Conservation (phyloP, 2,329 filamentous ascomycete genomes). For the Botrytis porri region DNA sequence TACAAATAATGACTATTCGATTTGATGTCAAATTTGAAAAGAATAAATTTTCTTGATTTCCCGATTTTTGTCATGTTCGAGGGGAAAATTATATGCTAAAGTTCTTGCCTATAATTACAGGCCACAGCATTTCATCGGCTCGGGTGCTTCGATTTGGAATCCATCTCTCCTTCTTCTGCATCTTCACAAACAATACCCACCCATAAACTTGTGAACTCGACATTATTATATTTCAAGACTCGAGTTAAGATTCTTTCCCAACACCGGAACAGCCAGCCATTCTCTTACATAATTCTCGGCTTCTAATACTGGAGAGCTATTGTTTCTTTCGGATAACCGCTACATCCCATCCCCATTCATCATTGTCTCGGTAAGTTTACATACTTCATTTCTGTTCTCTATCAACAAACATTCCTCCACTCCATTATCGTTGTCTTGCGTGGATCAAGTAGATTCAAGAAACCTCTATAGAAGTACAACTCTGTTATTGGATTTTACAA, state of each 20-base stretch:
- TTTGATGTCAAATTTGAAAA: not conserved
- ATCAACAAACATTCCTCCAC: not conserved
- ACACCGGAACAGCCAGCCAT: not conserved
- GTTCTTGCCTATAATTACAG: not conserved
- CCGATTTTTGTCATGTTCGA: not conserved
- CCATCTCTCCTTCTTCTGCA: not conserved
- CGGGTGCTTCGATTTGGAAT: not conserved
- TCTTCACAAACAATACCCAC: not conserved
- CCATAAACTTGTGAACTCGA: not conserved
- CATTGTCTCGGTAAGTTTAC: conserved; percentile 10
- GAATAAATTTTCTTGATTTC: not conserved
- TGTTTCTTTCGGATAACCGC: not conserved
- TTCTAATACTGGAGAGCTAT: not conserved
- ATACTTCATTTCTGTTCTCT: not conserved
- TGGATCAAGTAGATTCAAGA: not conserved
- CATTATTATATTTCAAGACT: not conserved
- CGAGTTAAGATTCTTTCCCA: not conserved
- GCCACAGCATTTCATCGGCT: not conserved
- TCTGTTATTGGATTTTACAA: not conserved
- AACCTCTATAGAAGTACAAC: not conserved
- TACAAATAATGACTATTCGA: not conserved
- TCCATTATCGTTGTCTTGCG: not conserved
- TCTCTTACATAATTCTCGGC: not conserved
- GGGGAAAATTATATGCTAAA: not conserved
- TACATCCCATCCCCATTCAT: not conserved